Conservation (phyloP, 495 filamentous ascomycete species). For the Neurospora sp. region DNA sequence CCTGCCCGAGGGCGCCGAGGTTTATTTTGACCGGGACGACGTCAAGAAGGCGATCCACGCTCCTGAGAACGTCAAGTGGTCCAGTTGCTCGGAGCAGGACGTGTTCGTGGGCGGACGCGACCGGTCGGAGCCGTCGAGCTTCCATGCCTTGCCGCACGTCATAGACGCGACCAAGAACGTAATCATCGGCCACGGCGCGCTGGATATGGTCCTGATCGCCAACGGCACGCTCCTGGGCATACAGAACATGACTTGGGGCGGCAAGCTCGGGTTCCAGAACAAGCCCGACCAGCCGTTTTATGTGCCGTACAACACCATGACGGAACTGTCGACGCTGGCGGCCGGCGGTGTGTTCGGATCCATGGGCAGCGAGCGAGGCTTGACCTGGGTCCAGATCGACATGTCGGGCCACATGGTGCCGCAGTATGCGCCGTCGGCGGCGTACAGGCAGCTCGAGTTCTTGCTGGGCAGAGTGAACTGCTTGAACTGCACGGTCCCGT, state of each 20-base stretch:
- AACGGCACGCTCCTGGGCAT: conserved; percentile 64
- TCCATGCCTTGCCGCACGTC: conserved; percentile 52
- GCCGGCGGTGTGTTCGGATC: conserved; percentile 52
- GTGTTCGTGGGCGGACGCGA: conserved; percentile 48
- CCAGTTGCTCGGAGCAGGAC: conserved; percentile 38
- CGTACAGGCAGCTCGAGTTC: conserved; percentile 61
- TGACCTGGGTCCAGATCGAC: conserved; percentile 54
- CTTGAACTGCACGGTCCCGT: conserved; percentile 21
- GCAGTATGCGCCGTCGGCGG: conserved; percentile 50
- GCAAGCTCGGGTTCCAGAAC: conserved; percentile 54
- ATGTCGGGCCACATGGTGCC: conserved; percentile 58
- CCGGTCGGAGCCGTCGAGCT: conserved; percentile 35
- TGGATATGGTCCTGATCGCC: conserved; percentile 47
- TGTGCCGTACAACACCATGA: conserved; percentile 50
- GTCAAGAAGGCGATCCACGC: conserved; percentile 69
- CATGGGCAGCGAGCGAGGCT: conserved; percentile 53
- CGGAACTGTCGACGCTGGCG: conserved; percentile 24
- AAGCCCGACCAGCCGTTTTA: conserved; percentile 50
- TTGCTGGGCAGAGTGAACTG: conserved; percentile 50
- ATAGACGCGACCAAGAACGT: conserved; percentile 63
- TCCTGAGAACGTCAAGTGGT: conserved; percentile 48
- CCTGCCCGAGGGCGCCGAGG: conserved; percentile 41
- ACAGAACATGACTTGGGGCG: conserved; percentile 82
- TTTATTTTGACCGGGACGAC: conserved; percentile 73
- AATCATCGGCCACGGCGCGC: conserved; percentile 56